A percentile compares a stretch with the other conserved stretches of the same genome.
phyloP scores from a whole-genome alignment of 441 rosid species.

The Mallotus repandus region DNA sequence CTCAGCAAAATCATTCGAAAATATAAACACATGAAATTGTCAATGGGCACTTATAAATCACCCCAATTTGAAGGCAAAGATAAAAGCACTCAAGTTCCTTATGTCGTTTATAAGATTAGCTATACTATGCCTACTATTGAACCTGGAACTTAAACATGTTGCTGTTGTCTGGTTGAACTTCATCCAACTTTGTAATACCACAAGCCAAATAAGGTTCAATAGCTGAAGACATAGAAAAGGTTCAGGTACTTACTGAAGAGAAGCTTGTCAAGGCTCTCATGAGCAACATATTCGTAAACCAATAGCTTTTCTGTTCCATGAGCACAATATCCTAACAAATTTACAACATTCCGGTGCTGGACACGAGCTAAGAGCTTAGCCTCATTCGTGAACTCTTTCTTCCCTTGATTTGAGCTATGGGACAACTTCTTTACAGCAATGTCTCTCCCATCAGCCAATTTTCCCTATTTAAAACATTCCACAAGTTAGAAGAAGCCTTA shows the following conservation, averaged over 20 bases:
- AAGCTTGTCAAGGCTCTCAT: slow-evolving; percentile 90
- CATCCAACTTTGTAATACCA: slow-evolving; percentile 5
- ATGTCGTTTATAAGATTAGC: not conserved
- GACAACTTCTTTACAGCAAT: slow-evolving; percentile 92
- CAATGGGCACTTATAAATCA: no score
- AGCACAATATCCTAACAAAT: slow-evolving; percentile 77
- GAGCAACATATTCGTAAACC: slow-evolving; percentile 74
- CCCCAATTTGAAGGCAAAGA: no score
- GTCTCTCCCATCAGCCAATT: slow-evolving; percentile 72
- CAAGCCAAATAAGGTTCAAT: not conserved
- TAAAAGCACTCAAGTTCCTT: not conserved
- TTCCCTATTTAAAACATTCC: slow-evolving; percentile 52
- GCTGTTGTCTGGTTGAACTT: slow-evolving; percentile 3
- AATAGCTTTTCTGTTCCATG: slow-evolving; percentile 76
- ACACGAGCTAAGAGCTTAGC: slow-evolving; percentile 84
- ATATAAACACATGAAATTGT: not conserved
- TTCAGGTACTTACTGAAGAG: slow-evolving; percentile 73
- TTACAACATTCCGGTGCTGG: slow-evolving; percentile 91
- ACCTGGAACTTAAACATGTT: not conserved
- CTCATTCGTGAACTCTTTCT: slow-evolving; percentile 76
- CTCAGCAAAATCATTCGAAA: not conserved
- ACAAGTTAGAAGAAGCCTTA: slow-evolving; percentile 4
- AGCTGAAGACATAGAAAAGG: slow-evolving; percentile 3
- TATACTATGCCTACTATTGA: not conserved
- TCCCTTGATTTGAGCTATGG: slow-evolving; percentile 69